Base-by-base conservation (phyloP, 2,329 filamentous ascomycete species). In the Pseudocercospora pini-densiflorae region DNA sequence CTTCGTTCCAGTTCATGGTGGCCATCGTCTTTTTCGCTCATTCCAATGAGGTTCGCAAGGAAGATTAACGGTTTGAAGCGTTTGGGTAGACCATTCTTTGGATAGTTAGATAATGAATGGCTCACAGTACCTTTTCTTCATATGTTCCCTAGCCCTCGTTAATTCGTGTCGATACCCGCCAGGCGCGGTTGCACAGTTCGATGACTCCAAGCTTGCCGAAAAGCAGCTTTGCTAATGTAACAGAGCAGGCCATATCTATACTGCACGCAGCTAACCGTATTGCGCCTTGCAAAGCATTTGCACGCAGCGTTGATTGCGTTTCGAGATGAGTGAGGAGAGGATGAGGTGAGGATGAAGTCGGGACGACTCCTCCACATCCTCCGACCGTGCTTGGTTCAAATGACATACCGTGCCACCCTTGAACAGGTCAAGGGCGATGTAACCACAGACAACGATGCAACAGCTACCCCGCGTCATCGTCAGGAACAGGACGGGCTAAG, bases 351-450 rank as follows among this genome's bases (percentile, higher is more conserved):
- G 19, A 43, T n/a, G 40, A 43, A 43, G 7, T 43, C 40, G 40
- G 40, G 16, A 43, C 40, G 16, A 16, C 40, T n/a, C 16, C 40
- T 19, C 47, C 49, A 43, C 49, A 61, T 57, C 21, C 12, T 8
- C 61, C 29, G 49, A 57, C 31, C 14, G 21, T 27, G 16, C 51
- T 55, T 55, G 51, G 23, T 12, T 54, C 49, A 16, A 24, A 21
- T 54, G 49, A 54, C 24, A 54, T 27, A 54, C 49, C 49, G 49
- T 54, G 49, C 49, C 19, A 54, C 21, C 49, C 49, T 24, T 54
- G 51, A 43, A 4, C 40, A 43, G 40, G 40, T 43, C 40, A n/a
- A 19, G 36, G 36, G 36, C 36, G 47, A 21, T 51, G 47, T 51
- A 43, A 43, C 40, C 16, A 43, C 40, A 19, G 33, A 43, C 40